Percentiles rank a stretch among this genome's conserved stretches.
These are phyloP conservation scores for Crithidia acanthocephali DNA, from an alignment of 208 protist species.

Conservation along the genomic window DNA sequence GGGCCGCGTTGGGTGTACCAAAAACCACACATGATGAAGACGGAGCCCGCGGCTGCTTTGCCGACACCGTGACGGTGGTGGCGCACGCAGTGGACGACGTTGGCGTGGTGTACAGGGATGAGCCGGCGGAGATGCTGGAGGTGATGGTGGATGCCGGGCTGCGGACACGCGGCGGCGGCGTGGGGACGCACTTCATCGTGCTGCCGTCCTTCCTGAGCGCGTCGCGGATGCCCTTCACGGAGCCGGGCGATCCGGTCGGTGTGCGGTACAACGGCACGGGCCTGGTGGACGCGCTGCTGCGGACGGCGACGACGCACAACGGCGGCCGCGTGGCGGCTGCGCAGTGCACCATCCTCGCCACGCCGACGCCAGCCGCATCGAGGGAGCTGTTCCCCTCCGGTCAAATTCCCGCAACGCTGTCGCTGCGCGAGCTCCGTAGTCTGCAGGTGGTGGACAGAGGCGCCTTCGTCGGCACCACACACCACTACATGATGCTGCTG, in stretches of 20 bases:
- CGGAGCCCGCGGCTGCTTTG: constrained; percentile 2
- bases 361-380: not conserved
- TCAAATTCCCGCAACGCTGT: not conserved
- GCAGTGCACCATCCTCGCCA: constrained; percentile 33
- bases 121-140: constrained; percentile 10
- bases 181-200: constrained; percentile 24
- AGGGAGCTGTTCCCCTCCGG: not conserved
- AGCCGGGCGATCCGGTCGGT: constrained; percentile 14
- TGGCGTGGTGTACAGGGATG: not conserved
- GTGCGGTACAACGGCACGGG: constrained; percentile 12
- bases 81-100: not conserved
- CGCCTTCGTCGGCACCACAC: not conserved
- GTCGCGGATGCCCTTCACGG: constrained; percentile 18
- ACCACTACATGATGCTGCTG: constrained; percentile 17
- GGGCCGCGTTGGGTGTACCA: not conserved
- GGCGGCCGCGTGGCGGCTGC: constrained; percentile 41
- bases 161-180: constrained; percentile 13
- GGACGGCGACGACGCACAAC: constrained; percentile 29
- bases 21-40: not conserved
- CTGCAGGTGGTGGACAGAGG: constrained; percentile 30
- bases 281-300: constrained; percentile 31
- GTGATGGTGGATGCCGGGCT: constrained; percentile 23
- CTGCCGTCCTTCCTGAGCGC: constrained; percentile 18
- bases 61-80: constrained; percentile 18
- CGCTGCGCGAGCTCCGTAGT: not conserved